Conservation (phyloP, 2,329 filamentous ascomycete genomes). For the Pestalotiopsis sp. region DNA sequence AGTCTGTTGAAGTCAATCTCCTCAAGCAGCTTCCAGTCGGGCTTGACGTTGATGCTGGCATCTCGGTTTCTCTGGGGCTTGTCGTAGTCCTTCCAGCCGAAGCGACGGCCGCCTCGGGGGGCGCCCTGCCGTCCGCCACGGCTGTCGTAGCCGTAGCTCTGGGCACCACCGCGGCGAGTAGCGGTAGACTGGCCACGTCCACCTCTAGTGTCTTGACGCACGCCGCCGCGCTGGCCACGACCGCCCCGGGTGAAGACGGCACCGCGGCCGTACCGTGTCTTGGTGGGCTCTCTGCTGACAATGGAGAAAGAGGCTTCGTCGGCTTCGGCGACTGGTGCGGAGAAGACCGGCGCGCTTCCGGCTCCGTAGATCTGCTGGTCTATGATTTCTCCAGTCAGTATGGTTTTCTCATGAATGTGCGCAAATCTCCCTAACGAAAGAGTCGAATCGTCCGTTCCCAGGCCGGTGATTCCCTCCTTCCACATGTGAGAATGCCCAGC, state of each 20-base stretch:
- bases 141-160: slow-evolving; percentile 69
- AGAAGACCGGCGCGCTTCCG: slow-evolving; percentile 83
- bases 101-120: slow-evolving; percentile 78
- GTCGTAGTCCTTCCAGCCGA: slow-evolving; percentile 98
- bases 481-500: neutral
- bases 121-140: slow-evolving; percentile 66
- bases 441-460: neutral
- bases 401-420: neutral
- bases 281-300: slow-evolving; percentile 88
- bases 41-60: slow-evolving; percentile 92
- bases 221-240: slow-evolving; percentile 75
- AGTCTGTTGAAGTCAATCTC: slow-evolving; percentile 98
- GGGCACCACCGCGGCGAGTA: slow-evolving; percentile 66
- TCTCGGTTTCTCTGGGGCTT: slow-evolving; percentile 97
- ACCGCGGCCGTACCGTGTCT: slow-evolving; percentile 86
- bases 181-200: slow-evolving; percentile 68
- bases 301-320: slow-evolving; percentile 98
- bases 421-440: neutral
- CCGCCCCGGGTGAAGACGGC: slow-evolving; percentile 87
- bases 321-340: slow-evolving; percentile 79
- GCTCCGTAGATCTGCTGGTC: slow-evolving; percentile 97
- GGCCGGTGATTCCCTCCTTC: neutral
- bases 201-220: slow-evolving; percentile 64
- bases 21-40: slow-evolving; percentile 93
- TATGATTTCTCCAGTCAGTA: slow-evolving; percentile 37